Percentiles rank a stretch among this genome's conserved stretches.
phyloP scores from a whole-genome alignment of 2,329 filamentous ascomycete species.

The Rosellinia necatrix region DNA sequence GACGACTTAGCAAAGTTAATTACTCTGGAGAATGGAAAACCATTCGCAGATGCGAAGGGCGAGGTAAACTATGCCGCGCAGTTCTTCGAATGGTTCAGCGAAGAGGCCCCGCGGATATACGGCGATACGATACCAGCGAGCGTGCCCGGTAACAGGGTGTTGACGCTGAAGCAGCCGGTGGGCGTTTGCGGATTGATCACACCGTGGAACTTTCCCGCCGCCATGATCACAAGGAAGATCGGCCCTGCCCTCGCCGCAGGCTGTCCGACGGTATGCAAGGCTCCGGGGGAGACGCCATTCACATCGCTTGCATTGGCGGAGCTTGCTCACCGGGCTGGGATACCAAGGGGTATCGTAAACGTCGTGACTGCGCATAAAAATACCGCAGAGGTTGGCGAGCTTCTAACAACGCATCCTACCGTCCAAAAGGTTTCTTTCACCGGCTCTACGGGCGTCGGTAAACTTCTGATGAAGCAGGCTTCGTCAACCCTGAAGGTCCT shows the following conservation, averaged over 20 bases:
- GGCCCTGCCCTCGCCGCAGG: conserved; percentile 85
- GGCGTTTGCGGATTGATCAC: conserved; percentile 84
- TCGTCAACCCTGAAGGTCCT: conserved; percentile 80
- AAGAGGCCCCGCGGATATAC: conserved; percentile 75
- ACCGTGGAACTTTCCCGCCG: conserved; percentile 86
- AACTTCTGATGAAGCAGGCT: conserved; percentile 86
- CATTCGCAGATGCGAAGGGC: conserved; percentile 72
- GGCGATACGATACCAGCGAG: conserved; percentile 76
- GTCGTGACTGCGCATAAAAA: conserved; percentile 80
- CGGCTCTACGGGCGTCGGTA: conserved; percentile 72
- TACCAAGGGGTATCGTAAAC: conserved; percentile 90
- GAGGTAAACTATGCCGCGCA: conserved; percentile 74
- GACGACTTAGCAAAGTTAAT: conserved; percentile 83
- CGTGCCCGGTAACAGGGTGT: conserved; percentile 72
- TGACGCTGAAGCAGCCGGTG: conserved; percentile 81
- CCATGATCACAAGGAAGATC: conserved; percentile 74
- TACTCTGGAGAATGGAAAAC: conserved; percentile 91
- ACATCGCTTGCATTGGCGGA: conserved; percentile 87
- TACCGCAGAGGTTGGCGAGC: conserved; percentile 76
- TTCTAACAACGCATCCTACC: conserved; percentile 74
- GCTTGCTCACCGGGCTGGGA: conserved; percentile 82
- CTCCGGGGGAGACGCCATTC: conserved; percentile 89
- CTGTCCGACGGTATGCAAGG: conserved; percentile 91
- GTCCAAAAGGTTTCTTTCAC: conserved; percentile 95
- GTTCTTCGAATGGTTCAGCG: conserved; percentile 82